Evolutionary conservation across 139 green algal genomes (phyloP).

Genomic region (Closterium sp.): DNA sequence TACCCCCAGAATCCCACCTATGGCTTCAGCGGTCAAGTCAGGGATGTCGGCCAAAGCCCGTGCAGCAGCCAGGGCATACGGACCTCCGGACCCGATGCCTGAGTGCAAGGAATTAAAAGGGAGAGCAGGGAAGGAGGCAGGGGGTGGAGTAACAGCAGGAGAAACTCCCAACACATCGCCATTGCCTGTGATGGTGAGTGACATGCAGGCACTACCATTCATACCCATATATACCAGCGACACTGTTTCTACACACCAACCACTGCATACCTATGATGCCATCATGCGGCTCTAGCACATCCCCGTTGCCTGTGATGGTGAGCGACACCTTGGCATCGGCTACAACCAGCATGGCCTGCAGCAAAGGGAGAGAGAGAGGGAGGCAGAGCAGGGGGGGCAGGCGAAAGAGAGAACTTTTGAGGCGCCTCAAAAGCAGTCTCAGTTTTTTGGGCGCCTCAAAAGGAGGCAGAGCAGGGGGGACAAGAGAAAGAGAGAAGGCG

Average conservation of each 20-base stretch:
- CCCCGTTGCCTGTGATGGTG: conserved; percentile 84
- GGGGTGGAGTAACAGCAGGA: background rate
- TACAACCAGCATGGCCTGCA: conserved; percentile 76
- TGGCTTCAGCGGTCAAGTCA: conserved; percentile 63
- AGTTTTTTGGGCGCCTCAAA: too few relatives aligned
- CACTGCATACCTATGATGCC: conserved; percentile 60
- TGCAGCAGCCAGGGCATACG: conserved; percentile 75
- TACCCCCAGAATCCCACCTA: too few relatives aligned
- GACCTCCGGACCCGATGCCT: conserved; percentile 80
- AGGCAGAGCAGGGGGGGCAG: too few relatives aligned
- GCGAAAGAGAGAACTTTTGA: too few relatives aligned
- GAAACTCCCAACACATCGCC: too few relatives aligned
- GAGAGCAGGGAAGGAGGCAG: background rate
- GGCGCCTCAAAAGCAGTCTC: too few relatives aligned
- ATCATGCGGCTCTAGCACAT: conserved; percentile 86
- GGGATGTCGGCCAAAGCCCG: conserved; percentile 73
- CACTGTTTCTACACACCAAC: background rate
- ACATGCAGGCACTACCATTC: background rate
- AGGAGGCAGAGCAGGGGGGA: too few relatives aligned
- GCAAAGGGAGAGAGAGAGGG: background rate
- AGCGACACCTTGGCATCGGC: conserved; percentile 71
- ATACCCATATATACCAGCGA: background rate
- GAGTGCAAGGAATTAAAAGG: background rate
- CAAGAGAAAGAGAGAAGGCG: too few relatives aligned
- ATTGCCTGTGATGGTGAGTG: too few relatives aligned